Percentiles rank a stretch among this genome's conserved stretches.
phyloP scores from a whole-genome alignment of 176 grass and related monocot genomes.

The Bromus sterilis region DNA sequence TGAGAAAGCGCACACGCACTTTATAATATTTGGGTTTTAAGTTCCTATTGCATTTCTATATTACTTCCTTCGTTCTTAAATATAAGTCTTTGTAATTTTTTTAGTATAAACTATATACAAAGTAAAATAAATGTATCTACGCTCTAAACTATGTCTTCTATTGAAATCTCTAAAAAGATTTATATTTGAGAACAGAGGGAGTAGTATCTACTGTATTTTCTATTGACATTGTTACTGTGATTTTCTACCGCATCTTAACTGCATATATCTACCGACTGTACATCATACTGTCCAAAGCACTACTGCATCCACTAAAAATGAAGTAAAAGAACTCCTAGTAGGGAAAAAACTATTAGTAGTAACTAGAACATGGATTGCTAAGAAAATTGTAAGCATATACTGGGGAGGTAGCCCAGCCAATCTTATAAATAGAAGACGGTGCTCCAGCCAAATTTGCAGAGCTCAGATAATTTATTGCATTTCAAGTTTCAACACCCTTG shows the following conservation, averaged over 20 bases:
- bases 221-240: not conserved
- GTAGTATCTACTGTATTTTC: too few species aligned
- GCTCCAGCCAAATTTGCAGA: not conserved
- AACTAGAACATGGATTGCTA: not conserved
- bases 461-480: not conserved
- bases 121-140: too few species aligned
- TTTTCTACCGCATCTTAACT: not conserved
- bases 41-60: too few species aligned
- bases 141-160: too few species aligned
- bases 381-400: not conserved
- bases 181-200: too few species aligned
- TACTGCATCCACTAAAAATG: not conserved
- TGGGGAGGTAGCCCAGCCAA: not conserved
- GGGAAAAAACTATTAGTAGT: not conserved
- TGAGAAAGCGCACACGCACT: too few species aligned
- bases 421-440: not conserved
- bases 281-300: not conserved
- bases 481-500: not conserved
- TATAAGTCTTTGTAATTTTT: too few species aligned
- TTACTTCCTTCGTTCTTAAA: too few species aligned
- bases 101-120: too few species aligned
- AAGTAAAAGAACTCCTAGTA: not conserved
- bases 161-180: too few species aligned
- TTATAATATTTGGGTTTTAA: too few species aligned
- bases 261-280: not conserved